phyloP scores from a whole-genome alignment of 768 basidiomycete genomes.

The Hypholoma fasciculare region DNA sequence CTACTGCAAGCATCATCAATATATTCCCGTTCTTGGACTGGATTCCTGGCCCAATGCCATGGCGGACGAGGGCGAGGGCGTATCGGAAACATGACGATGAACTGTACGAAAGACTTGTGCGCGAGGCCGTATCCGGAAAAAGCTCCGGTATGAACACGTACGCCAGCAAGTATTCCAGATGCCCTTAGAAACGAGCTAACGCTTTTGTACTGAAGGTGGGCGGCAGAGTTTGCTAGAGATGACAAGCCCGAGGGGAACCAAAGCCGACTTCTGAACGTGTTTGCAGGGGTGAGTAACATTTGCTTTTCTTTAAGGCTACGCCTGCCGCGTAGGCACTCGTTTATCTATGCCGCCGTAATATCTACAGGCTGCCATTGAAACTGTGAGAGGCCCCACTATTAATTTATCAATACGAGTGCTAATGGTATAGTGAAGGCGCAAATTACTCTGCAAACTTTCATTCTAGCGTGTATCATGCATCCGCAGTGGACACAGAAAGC shows the following conservation, averaged over 20 bases:
- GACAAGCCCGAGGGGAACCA: neutral
- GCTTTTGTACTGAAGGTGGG: neutral
- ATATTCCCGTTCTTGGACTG: neutral
- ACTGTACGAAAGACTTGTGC: neutral
- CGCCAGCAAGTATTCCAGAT: neutral
- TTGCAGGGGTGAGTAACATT: neutral
- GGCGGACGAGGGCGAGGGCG: neutral
- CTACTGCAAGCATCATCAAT: neutral
- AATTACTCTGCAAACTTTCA: neutral
- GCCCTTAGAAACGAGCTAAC: too few relatives aligned
- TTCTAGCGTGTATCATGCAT: neutral
- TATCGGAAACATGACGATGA: neutral
- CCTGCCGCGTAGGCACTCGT: too few relatives aligned
- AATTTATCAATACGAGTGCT: neutral
- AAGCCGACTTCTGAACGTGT: neutral
- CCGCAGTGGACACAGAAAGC: neutral
- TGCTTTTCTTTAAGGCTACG: neutral
- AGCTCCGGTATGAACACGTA: neutral
- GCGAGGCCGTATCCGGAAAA: neutral
- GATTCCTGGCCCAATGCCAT: neutral
- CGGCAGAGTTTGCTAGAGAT: neutral
- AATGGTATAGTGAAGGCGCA: neutral
- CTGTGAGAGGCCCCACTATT: neutral
- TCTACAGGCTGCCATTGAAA: neutral
- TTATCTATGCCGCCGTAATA: too few relatives aligned